Evolutionary conservation across 192 early-diverging fungal species (phyloP).

Genomic region (Umbelopsis ramanniana): DNA sequence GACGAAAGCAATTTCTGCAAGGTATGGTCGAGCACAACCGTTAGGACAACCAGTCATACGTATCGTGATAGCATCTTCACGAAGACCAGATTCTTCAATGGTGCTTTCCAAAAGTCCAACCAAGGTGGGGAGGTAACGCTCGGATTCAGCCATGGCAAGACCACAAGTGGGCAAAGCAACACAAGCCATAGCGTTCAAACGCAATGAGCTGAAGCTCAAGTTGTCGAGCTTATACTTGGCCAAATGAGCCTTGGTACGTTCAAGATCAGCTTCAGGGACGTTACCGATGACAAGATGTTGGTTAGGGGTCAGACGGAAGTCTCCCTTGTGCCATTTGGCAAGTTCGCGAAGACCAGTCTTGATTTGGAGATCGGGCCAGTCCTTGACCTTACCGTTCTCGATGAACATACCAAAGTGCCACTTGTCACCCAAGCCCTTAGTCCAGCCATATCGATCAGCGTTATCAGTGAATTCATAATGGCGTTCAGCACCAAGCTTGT

Average conservation of each 20-base stretch:
- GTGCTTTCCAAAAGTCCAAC: constrained; percentile 79
- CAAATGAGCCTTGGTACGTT: constrained; percentile 70
- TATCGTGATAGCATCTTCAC: constrained; percentile 89
- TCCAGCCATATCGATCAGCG: constrained; percentile 96
- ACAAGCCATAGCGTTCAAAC: constrained; percentile 94
- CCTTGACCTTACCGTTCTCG: constrained; percentile 91
- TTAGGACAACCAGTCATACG: constrained; percentile 99
- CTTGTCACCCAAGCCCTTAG: constrained; percentile 62
- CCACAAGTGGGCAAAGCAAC: constrained; percentile 95
- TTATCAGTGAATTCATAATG: constrained; percentile 86
- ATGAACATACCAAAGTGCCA: constrained; percentile 91
- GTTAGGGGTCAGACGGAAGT: constrained; percentile 91
- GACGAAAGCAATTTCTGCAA: constrained; percentile 94
- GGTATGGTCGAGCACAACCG: constrained; percentile 92
- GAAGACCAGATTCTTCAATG: constrained; percentile 80
- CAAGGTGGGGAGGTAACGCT: constrained; percentile 90
- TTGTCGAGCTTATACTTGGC: constrained; percentile 84
- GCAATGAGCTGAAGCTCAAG: constrained; percentile 75
- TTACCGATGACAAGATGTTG: constrained; percentile 88
- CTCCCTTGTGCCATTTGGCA: constrained; percentile 72
- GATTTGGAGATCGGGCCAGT: constrained; percentile 71
- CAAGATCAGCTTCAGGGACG: constrained; percentile 72
- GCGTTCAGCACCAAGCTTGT: constrained; percentile 65
- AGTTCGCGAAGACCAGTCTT: constrained; percentile 82
- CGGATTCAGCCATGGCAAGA: constrained; percentile 96